Conservation (phyloP, 208 protist species). For the Leishmania tarentolae region DNA sequence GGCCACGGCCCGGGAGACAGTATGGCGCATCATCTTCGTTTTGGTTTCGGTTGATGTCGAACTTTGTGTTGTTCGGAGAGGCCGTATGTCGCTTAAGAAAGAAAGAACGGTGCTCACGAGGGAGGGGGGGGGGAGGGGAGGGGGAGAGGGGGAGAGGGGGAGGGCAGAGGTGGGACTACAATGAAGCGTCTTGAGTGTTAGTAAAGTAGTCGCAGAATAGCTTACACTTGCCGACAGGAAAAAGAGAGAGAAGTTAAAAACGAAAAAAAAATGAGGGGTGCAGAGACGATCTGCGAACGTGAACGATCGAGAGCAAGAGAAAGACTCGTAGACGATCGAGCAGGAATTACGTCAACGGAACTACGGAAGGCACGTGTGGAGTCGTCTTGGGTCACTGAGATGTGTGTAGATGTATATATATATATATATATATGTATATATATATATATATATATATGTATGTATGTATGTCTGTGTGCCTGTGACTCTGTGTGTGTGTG, state of each 20-base stretch:
- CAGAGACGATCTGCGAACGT: neutral
- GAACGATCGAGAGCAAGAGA: neutral
- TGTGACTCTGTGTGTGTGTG: no score
- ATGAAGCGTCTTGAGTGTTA: no score
- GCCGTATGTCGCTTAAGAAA: neutral
- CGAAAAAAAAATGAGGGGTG: neutral
- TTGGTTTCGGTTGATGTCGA: constrained; percentile 5
- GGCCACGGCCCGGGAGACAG: constrained; percentile 23
- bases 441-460: no score
- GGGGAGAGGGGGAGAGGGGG: no score
- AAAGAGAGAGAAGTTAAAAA: no score
- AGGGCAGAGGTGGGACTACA: no score
- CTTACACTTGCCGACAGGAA: no score
- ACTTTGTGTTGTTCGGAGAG: neutral
- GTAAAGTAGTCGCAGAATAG: no score
- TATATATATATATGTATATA: no score
- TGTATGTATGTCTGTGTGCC: no score
- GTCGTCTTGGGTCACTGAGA: neutral
- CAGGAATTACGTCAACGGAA: neutral
- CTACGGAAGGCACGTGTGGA: neutral
- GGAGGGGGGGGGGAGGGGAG: no score
- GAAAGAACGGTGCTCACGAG: neutral
- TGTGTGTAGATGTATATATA: no score
- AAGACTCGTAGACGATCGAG: neutral
- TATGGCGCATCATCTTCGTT: constrained; percentile 41